A percentile compares a stretch with the other conserved stretches of the same genome.
These are phyloP conservation scores for Zasmidium citrigriseum DNA, from an alignment of 2,329 filamentous ascomycete species.

Conservation along the genomic window DNA sequence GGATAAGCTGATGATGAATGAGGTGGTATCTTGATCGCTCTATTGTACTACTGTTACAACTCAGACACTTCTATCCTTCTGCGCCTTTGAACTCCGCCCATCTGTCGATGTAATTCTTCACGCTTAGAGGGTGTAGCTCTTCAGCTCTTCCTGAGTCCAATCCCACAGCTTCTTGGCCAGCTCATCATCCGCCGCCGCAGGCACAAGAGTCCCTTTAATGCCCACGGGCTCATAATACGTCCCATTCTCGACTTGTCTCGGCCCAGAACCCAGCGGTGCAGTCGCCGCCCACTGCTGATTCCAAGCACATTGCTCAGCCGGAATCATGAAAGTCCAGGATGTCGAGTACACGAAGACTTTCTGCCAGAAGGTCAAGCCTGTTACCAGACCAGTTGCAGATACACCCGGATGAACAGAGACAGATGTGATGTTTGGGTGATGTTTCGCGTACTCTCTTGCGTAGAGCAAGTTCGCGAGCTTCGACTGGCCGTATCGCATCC, in stretches of 20 bases:
- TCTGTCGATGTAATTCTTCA: too few species aligned
- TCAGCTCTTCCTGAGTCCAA: conserved; percentile 34
- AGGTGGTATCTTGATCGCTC: background rate
- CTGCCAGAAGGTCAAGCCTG: conserved; percentile 6
- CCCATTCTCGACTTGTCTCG: conserved; percentile 15
- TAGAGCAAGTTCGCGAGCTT: conserved; percentile 56
- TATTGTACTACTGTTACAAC: background rate
- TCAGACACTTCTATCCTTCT: too few species aligned
- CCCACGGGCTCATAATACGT: conserved; percentile 48
- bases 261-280: conserved; percentile 35
- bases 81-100: too few species aligned
- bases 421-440: conserved; percentile 48
- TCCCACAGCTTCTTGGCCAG: conserved; percentile 37
- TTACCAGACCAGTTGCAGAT: conserved; percentile 48
- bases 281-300: conserved; percentile 48
- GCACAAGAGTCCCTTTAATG: conserved; percentile 23
- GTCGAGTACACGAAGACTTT: conserved; percentile 16
- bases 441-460: conserved; percentile 42
- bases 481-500: conserved; percentile 48
- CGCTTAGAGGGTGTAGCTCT: conserved; percentile 10
- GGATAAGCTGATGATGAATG: background rate
- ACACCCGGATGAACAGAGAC: conserved; percentile 53
- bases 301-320: conserved; percentile 36
- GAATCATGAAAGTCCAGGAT: conserved; percentile 16
- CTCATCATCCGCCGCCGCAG: conserved; percentile 25